phyloP scores from a whole-genome alignment of 768 basidiomycete species.

The Cantharellus cinnabarinus region DNA sequence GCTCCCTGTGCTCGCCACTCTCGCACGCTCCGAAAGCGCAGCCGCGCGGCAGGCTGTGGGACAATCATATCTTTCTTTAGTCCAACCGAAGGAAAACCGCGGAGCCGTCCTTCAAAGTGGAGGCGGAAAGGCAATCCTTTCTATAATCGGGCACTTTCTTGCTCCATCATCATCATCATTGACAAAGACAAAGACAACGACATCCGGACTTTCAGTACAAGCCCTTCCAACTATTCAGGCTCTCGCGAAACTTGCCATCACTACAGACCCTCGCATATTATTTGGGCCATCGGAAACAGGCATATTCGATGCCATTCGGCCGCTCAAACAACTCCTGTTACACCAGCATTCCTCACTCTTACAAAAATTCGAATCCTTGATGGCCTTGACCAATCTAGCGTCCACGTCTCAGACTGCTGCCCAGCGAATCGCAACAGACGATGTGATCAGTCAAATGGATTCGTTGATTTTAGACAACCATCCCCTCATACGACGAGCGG shows the following conservation, averaged over 20 bases:
- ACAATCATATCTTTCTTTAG: constrained; percentile 43
- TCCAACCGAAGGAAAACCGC: constrained; percentile 60
- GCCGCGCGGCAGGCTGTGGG: constrained; percentile 39
- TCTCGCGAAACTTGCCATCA: constrained; percentile 81
- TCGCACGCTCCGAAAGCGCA: constrained; percentile 40
- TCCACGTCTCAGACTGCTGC: constrained; percentile 51
- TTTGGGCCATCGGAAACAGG: constrained; percentile 70
- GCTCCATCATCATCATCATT: background rate
- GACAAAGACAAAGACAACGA: constrained; percentile 4
- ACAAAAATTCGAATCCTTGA: constrained; percentile 79
- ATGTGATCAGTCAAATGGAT: constrained; percentile 44
- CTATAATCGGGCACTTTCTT: constrained; percentile 22
- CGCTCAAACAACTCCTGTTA: constrained; percentile 52
- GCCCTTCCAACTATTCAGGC: constrained; percentile 62
- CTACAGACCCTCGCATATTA: constrained; percentile 71
- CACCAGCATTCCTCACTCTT: constrained; percentile 49
- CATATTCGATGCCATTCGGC: constrained; percentile 65
- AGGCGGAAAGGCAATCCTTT: constrained; percentile 44
- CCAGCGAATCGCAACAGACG: constrained; percentile 31
- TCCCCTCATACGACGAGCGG: constrained; percentile 60
- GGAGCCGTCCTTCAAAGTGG: constrained; percentile 60
- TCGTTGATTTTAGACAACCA: constrained; percentile 67
- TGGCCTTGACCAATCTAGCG: constrained; percentile 91
- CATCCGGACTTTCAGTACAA: constrained; percentile 14
- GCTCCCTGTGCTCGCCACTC: constrained; percentile 37